These are phyloP conservation scores for Agapanthus africanus DNA, from an alignment of 106 monocot genomes.

Conservation along the genomic window DNA sequence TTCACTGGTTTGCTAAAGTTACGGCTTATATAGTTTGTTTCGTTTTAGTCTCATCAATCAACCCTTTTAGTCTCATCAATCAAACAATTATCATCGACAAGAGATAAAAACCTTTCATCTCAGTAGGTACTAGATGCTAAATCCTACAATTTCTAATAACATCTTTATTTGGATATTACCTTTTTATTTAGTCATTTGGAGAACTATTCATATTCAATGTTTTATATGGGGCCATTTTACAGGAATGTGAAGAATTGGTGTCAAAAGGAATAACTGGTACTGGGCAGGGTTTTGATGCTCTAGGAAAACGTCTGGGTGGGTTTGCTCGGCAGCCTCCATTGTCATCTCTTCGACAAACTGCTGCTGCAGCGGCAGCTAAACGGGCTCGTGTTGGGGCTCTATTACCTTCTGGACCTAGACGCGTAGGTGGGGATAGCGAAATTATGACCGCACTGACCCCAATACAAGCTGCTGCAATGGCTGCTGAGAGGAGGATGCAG, in stretches of 20 bases:
- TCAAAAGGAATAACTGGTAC: conserved; percentile 67
- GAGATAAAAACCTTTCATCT: too few relatives aligned
- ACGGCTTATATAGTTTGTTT: too few relatives aligned
- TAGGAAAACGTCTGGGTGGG: conserved; percentile 78
- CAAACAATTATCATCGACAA: too few relatives aligned
- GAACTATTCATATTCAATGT: neutral
- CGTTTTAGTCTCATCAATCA: too few relatives aligned
- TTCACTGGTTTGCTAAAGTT: too few relatives aligned
- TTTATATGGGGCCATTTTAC: neutral
- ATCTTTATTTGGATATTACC: neutral
- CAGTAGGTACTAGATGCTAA: neutral
- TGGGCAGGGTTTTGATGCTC: conserved; percentile 83
- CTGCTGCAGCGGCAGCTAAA: conserved; percentile 77
- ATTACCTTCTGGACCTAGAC: conserved; percentile 68
- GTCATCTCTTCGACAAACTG: conserved; percentile 46
- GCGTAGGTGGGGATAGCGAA: conserved; percentile 64
- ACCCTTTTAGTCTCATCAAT: too few relatives aligned
- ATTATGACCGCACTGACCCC: conserved; percentile 84
- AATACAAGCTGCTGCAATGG: conserved; percentile 95
- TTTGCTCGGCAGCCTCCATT: conserved; percentile 50
- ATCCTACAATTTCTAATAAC: neutral
- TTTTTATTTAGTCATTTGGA: neutral
- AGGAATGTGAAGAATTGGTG: conserved; percentile 83
- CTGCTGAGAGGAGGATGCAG: conserved; percentile 84
- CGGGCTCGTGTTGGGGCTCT: conserved; percentile 42